phyloP scores from a whole-genome alignment of 2,329 filamentous ascomycete species.

The Zasmidium citrigriseum region DNA sequence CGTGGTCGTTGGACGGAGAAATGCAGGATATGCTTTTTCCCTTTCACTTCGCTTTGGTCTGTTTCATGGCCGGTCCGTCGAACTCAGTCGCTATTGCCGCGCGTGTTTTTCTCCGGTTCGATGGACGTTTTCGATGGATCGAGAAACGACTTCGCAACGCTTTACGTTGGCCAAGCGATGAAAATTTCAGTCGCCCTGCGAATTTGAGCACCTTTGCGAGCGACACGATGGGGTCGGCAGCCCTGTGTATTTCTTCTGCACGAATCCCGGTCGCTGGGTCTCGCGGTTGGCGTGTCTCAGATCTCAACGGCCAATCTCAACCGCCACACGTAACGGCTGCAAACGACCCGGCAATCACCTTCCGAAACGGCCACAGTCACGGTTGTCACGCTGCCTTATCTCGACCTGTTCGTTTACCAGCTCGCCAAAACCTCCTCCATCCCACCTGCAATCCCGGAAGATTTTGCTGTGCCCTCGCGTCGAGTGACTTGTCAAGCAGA shows the following conservation, averaged over 20 bases:
- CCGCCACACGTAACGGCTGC: neutral
- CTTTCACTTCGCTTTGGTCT: neutral
- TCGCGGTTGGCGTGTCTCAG: slow-evolving; percentile 4
- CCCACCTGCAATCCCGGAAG: neutral
- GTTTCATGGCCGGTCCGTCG: neutral
- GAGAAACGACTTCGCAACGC: no score
- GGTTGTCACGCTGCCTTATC: neutral
- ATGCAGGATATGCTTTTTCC: neutral
- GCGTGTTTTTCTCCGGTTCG: neutral
- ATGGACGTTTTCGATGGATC: no score
- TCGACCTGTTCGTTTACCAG: neutral
- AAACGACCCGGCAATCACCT: slow-evolving; percentile 3
- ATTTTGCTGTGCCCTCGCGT: slow-evolving; percentile 1
- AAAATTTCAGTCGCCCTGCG: no score
- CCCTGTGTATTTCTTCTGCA: neutral
- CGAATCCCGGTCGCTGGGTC: neutral
- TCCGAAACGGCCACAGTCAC: neutral
- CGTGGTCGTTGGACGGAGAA: neutral
- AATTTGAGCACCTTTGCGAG: no score
- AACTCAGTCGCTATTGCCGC: neutral
- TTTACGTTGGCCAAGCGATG: no score
- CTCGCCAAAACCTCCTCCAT: no score
- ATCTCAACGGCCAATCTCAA: slow-evolving; percentile 3
- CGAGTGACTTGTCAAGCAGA: slow-evolving; percentile 1
- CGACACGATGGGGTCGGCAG: neutral